phyloP scores from a whole-genome alignment of 257 asterid genomes.

The Fraxinus excelsior region DNA sequence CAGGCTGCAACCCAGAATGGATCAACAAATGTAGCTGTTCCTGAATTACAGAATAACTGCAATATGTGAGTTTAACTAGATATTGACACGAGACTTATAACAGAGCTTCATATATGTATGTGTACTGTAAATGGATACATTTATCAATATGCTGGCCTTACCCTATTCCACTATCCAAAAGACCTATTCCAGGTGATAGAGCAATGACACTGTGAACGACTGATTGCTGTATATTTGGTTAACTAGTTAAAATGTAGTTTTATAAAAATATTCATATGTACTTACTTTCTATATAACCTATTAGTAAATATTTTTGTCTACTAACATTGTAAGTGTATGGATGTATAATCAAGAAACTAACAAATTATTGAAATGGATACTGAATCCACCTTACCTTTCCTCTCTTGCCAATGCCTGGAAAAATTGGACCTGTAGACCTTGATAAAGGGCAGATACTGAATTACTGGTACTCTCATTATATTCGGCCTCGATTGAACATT shows the following conservation, averaged over 20 bases:
- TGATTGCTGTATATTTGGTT: not conserved
- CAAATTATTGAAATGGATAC: not conserved
- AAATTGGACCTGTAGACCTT: too few species aligned
- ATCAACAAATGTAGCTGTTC: conserved; percentile 58
- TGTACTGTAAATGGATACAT: not conserved
- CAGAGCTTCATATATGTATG: conserved; percentile 6
- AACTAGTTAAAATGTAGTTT: not conserved
- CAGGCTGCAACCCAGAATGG: conserved; percentile 86
- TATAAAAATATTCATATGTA: not conserved
- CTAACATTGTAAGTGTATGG: not conserved
- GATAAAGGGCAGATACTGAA: not conserved
- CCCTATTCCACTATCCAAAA: not conserved
- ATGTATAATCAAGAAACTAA: not conserved
- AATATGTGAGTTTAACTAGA: conserved; percentile 63
- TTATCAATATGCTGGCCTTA: not conserved
- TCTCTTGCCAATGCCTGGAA: not conserved
- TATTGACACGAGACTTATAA: conserved; percentile 7
- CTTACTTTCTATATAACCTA: not conserved
- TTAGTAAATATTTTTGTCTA: not conserved
- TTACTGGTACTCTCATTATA: not conserved
- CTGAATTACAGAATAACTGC: conserved; percentile 91
- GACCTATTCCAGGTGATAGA: not conserved
- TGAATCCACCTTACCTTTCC: not conserved
- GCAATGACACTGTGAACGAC: not conserved
- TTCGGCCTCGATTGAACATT: not conserved